phyloP scores from a whole-genome alignment of 257 asterid species.

The Nyctanthes arbortristis region DNA sequence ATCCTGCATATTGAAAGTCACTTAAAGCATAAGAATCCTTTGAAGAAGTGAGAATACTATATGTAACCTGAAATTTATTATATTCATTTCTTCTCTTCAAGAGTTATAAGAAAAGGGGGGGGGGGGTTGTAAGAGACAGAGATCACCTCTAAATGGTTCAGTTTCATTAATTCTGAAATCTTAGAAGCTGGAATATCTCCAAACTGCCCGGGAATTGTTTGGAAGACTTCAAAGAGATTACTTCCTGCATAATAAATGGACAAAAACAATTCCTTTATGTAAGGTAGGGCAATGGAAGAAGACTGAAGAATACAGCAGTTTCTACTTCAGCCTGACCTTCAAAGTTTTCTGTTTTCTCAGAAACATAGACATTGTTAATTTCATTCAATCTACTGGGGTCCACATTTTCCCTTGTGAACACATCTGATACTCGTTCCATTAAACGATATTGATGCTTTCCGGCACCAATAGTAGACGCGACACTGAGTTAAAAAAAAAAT shows the following conservation, averaged over 20 bases:
- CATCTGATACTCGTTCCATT: conserved; percentile 63
- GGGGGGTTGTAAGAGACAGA: background rate
- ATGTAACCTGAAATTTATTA: background rate
- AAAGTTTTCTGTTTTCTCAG: conserved; percentile 54
- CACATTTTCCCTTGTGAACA: conserved; percentile 41
- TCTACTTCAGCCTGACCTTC: no score
- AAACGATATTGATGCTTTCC: conserved; percentile 26
- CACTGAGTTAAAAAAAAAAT: conserved; percentile 29
- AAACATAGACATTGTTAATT: conserved; percentile 47
- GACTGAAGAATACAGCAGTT: conserved; percentile 4
- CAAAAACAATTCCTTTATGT: conserved; percentile 16
- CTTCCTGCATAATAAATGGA: conserved; percentile 46
- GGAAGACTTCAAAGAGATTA: conserved; percentile 41
- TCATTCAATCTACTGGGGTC: conserved; percentile 42
- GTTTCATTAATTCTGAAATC: conserved; percentile 74
- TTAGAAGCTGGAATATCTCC: conserved; percentile 57
- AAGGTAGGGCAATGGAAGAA: conserved; percentile 7
- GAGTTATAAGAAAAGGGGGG: background rate
- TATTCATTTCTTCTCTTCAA: background rate
- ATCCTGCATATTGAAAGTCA: conserved; percentile 49
- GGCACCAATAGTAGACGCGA: conserved; percentile 22
- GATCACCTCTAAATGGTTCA: conserved; percentile 73
- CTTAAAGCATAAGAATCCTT: conserved; percentile 32
- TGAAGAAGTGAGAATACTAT: conserved; percentile 5
- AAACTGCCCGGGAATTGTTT: conserved; percentile 47